Base-by-base conservation (phyloP, 2,329 filamentous ascomycete genomes). In the Claviceps humidiphila region DNA sequence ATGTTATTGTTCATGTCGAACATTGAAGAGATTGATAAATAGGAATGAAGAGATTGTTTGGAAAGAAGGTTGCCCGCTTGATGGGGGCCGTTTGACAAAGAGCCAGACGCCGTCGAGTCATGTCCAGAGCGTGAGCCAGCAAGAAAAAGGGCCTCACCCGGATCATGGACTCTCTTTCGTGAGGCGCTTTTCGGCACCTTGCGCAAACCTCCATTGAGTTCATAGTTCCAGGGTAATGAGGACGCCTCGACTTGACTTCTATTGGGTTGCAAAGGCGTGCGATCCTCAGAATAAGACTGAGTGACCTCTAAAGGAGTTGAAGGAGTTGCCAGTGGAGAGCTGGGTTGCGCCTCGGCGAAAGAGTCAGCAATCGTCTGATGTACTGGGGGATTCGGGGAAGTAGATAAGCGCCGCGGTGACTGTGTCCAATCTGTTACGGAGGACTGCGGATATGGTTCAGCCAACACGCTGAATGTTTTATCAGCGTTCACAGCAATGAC, bases 1-100 rank as follows among this genome's bases (percentile, higher is more conserved):
- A 77, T 66, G 59, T 77, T 74, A 70, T 78, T 77, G 59, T 81
- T 80, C 45, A 74, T 71, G 42, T 77, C 74, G 16, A 74, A 75
- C 2, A 69, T 56, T 3, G 74, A 76, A 11, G 75, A 74, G 45
- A 63, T 67, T 11, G 65, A 58, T 51, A 63, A 58, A 49, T 62
- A 61, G 5, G 66, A 66, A 24, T 58, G 54, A n/a, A 59, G 57
- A 7, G 55, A 62, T 13, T 22, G 56, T 57, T 59, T 66, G 58
- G 53, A 58, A 52, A 47, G 58, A 55, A 44, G 60, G 17, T 39
- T 44, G 13, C 11, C 17, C 8, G 38, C n/a, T 47, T 14, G 39
- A n/a, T 9, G 8, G 22, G 38, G 26, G 30, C 43, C 11, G 20
- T 41, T 20, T 20, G 16, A 24, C 26, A 17, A 26, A 30, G 37